A percentile compares a stretch with the other conserved stretches of the same genome.
Evolutionary conservation across 441 rosid genomes (phyloP).

Genomic region (Erysimum pusillum): DNA sequence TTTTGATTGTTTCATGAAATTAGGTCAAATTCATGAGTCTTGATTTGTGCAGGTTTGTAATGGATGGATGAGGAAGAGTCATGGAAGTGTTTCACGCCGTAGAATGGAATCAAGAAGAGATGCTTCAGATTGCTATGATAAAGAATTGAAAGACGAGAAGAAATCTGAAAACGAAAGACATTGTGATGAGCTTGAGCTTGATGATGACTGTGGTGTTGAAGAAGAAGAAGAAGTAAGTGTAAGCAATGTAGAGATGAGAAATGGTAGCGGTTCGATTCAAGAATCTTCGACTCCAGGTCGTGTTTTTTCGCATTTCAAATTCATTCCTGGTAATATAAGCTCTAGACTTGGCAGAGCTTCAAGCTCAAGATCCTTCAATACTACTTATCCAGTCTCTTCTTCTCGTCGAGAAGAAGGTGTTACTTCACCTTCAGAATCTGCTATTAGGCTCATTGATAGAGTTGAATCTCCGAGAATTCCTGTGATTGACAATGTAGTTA

Average conservation of each 20-base stretch:
- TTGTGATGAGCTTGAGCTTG: constrained; percentile 53
- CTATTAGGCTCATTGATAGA: constrained; percentile 49
- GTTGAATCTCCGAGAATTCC: constrained; percentile 49
- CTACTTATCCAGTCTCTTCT: constrained; percentile 61
- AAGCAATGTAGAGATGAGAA: constrained; percentile 39
- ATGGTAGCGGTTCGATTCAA: constrained; percentile 57
- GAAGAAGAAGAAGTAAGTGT: constrained; percentile 44
- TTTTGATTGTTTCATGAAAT: neutral
- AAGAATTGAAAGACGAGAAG: constrained; percentile 56
- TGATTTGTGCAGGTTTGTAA: constrained; percentile 34
- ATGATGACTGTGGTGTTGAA: constrained; percentile 59
- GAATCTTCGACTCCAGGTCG: constrained; percentile 66
- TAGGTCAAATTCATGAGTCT: constrained; percentile 10
- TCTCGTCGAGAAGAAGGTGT: constrained; percentile 54
- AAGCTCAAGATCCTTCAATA: constrained; percentile 82
- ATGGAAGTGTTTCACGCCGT: constrained; percentile 48
- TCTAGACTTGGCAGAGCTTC: constrained; percentile 77
- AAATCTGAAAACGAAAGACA: constrained; percentile 47
- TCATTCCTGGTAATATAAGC: constrained; percentile 79
- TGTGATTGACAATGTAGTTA: constrained; percentile 45
- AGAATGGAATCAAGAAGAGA: constrained; percentile 48
- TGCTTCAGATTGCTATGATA: constrained; percentile 53
- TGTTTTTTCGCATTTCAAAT: constrained; percentile 82
- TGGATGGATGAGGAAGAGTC: constrained; percentile 48
- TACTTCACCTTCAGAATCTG: constrained; percentile 48